Percentiles rank a stretch among this genome's conserved stretches.
Evolutionary conservation across 2,329 filamentous ascomycete species (phyloP).

Genomic region (Beauveria pseudobassiana): DNA sequence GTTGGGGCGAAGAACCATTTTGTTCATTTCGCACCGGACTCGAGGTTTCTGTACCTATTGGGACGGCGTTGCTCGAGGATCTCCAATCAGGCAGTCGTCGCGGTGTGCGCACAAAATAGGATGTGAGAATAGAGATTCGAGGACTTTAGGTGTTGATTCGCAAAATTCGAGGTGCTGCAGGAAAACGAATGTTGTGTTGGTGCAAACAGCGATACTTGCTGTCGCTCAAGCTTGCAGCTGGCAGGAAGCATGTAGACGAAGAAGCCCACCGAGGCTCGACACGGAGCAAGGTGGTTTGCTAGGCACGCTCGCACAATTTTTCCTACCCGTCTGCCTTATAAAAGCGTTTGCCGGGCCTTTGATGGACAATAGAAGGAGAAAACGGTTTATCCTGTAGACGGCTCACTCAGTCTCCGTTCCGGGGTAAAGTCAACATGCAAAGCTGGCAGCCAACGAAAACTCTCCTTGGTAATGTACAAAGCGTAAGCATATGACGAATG

Average conservation of each 20-base stretch:
- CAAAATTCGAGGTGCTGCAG: not conserved
- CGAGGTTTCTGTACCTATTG: not conserved
- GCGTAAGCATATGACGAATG: not conserved
- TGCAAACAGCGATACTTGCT: conserved; percentile 4
- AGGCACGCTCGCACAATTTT: not conserved
- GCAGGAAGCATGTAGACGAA: not conserved
- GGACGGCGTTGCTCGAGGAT: not conserved
- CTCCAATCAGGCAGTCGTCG: not conserved
- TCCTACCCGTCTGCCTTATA: not conserved
- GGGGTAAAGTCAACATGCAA: not conserved
- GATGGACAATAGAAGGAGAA: not conserved
- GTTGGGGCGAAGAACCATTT: conserved; percentile 25
- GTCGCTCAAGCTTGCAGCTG: conserved; percentile 4
- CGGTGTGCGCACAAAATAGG: not conserved
- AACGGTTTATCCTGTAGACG: not conserved
- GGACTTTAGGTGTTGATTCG: not conserved
- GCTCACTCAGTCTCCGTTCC: not conserved
- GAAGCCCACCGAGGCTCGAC: not conserved
- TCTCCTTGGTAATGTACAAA: too few relatives aligned
- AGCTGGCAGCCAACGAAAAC: not conserved
- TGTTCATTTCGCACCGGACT: conserved; percentile 17
- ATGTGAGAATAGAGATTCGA: not conserved
- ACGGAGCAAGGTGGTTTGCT: not conserved
- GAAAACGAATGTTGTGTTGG: not conserved
- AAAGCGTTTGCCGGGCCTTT: too few relatives aligned